Evolutionary conservation across 257 asterid genomes (phyloP).

Genomic region (Cynanchum wilfordii): DNA sequence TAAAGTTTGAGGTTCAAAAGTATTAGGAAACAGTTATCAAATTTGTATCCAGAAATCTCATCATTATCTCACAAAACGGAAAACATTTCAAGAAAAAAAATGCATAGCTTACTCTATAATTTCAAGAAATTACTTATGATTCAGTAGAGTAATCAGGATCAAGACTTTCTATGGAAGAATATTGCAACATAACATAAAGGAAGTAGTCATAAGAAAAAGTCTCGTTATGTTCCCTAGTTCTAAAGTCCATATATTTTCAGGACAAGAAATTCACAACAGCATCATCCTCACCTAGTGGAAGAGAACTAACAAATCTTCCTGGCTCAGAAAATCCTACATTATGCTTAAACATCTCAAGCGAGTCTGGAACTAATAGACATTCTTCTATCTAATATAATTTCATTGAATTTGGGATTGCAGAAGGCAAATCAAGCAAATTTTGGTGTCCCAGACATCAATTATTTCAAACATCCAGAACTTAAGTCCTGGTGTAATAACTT

Average conservation of each 20-base stretch:
- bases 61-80: not conserved
- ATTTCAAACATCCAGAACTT: not conserved
- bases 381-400: not conserved
- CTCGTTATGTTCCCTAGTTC: no score
- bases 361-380: not conserved
- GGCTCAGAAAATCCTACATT: not conserved
- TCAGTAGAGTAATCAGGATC: not conserved
- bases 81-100: not conserved
- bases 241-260: not conserved
- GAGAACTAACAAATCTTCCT: not conserved
- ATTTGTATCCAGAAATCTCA: not conserved
- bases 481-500: not conserved
- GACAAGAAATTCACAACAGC: not conserved
- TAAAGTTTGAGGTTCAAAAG: slow-evolving; percentile 17
- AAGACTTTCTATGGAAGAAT: not conserved
- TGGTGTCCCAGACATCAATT: not conserved
- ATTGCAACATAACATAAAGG: not conserved
- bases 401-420: not conserved
- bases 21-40: not conserved
- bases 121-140: not conserved
- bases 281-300: not conserved
- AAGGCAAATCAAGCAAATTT: not conserved
- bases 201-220: no score
- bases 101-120: not conserved
- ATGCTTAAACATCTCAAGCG: not conserved